Percentiles rank a stretch among this genome's conserved stretches.
Conservation (phyloP, 257 asterid genomes). For the Solanum ossicruentum region DNA sequence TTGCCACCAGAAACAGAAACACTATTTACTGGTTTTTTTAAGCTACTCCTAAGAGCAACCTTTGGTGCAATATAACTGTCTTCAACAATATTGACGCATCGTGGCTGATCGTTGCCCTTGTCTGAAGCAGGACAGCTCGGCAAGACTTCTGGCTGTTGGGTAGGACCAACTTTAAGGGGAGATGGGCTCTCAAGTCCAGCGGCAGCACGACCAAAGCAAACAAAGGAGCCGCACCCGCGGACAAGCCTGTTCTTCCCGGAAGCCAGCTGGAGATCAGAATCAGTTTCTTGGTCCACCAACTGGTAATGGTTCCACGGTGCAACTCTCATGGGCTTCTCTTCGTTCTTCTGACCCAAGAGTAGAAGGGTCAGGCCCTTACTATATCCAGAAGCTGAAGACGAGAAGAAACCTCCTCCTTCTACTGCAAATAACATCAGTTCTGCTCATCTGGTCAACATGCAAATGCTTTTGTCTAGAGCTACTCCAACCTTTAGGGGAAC, state of each 20-base stretch:
- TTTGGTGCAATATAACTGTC: constrained; percentile 20
- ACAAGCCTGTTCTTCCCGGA: constrained; percentile 53
- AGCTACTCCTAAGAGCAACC: constrained; percentile 56
- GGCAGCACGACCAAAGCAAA: constrained; percentile 72
- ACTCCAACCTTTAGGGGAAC: background rate
- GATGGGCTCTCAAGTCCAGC: constrained; percentile 67
- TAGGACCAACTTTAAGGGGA: constrained; percentile 60
- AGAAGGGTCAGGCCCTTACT: constrained; percentile 93
- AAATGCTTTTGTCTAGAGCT: constrained; percentile 4
- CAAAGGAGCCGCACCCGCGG: constrained; percentile 78
- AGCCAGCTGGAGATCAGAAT: constrained; percentile 90
- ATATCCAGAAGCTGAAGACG: constrained; percentile 98
- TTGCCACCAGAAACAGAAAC: constrained; percentile 11
- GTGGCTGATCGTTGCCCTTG: constrained; percentile 20
- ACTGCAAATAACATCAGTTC: constrained; percentile 94
- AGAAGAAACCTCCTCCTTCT: constrained; percentile 99
- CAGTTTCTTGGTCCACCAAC: constrained; percentile 86
- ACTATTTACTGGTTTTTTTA: constrained; percentile 40
- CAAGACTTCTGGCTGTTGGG: constrained; percentile 41
- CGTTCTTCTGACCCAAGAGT: constrained; percentile 71
- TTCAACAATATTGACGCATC: constrained; percentile 15
- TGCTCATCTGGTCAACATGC: constrained; percentile 64
- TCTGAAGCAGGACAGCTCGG: constrained; percentile 26
- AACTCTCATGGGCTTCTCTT: constrained; percentile 96
- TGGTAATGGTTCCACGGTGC: constrained; percentile 98